phyloP scores from a whole-genome alignment of 2,329 filamentous ascomycete species.

The Pseudogymnoascus sp. region DNA sequence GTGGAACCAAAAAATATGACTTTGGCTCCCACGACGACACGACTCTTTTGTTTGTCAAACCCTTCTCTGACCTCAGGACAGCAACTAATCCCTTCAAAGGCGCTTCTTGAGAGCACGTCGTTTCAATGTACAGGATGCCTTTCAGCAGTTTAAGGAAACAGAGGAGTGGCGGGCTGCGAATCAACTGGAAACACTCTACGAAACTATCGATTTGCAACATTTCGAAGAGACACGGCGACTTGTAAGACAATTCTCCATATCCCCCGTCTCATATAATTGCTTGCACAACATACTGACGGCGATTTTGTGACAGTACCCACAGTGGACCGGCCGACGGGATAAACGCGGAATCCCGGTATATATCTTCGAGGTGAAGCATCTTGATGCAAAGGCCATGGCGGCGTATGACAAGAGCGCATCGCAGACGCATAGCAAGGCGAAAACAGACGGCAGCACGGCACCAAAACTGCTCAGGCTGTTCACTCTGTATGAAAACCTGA shows the following conservation, averaged over 20 bases:
- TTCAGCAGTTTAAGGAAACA: constrained; percentile 77
- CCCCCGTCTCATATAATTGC: constrained; percentile 6
- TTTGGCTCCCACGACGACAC: constrained; percentile 60
- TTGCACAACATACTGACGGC: constrained; percentile 20
- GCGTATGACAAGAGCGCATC: constrained; percentile 63
- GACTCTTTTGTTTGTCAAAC: constrained; percentile 54
- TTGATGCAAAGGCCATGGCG: constrained; percentile 74
- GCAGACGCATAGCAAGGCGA: constrained; percentile 51
- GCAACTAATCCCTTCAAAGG: constrained; percentile 36
- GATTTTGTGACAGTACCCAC: constrained; percentile 59
- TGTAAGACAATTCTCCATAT: constrained; percentile 39
- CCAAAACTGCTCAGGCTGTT: constrained; percentile 78
- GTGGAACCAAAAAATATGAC: constrained; percentile 30
- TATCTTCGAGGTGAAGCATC: constrained; percentile 75
- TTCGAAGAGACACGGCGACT: constrained; percentile 74
- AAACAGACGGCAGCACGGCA: constrained; percentile 58
- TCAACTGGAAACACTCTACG: constrained; percentile 69
- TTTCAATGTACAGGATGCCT: constrained; percentile 71
- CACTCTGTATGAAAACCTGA: constrained; percentile 88
- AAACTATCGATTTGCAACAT: constrained; percentile 75
- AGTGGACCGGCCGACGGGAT: constrained; percentile 90
- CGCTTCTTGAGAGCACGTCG: constrained; percentile 80
- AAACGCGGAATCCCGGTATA: constrained; percentile 87
- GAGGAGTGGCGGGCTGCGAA: constrained; percentile 81
- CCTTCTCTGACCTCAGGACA: neutral